Evolutionary conservation across 2,329 filamentous ascomycete species (phyloP).

Genomic region (Alternaria triticina): DNA sequence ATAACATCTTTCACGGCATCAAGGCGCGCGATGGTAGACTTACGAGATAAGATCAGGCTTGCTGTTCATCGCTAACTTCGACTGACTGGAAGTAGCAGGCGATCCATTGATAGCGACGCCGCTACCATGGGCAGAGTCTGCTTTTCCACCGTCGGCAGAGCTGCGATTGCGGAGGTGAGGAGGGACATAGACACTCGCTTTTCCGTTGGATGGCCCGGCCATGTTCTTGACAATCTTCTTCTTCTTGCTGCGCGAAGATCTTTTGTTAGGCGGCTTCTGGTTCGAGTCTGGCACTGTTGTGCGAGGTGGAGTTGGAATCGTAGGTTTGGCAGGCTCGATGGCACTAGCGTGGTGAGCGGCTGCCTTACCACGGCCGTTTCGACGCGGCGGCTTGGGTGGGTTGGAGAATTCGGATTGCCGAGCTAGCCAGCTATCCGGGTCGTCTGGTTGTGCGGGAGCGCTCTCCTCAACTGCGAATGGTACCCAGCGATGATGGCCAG

Average conservation of each 20-base stretch:
- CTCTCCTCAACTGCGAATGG: background rate
- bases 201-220: background rate
- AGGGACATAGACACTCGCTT: constrained; percentile 24
- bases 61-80: background rate
- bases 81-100: constrained; percentile 9
- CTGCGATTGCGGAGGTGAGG: constrained; percentile 31
- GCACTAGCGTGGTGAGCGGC: background rate
- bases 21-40: constrained; percentile 3
- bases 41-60: constrained; percentile 13
- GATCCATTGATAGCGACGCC: background rate
- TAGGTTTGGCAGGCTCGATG: background rate
- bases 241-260: background rate
- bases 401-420: constrained; percentile 8
- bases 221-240: constrained; percentile 6
- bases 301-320: background rate
- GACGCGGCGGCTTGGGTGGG: background rate
- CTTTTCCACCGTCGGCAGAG: background rate
- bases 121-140: constrained; percentile 4
- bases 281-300: background rate
- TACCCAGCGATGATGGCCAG: constrained; percentile 5
- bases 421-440: background rate
- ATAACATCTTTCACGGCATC: background rate
- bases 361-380: constrained; percentile 7
- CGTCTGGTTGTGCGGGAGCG: background rate
- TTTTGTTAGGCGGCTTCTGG: background rate